A percentile compares a stretch with the other conserved stretches of the same genome.
Conservation (phyloP, 257 asterid species). For the Knoxia roxburghii region DNA sequence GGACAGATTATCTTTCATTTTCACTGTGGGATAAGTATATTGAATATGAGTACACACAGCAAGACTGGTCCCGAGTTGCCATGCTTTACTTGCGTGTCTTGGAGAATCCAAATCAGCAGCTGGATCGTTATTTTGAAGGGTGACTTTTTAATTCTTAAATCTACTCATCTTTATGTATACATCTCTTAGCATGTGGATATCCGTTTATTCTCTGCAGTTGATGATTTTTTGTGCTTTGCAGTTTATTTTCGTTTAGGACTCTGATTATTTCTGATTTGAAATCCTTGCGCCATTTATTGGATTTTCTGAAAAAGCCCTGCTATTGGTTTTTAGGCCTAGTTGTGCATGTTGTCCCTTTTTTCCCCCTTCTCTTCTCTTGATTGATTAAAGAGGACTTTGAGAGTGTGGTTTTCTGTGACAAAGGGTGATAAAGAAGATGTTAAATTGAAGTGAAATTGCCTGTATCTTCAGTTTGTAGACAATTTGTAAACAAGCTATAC, state of each 20-base stretch:
- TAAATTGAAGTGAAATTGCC: background rate
- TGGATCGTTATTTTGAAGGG: conserved; percentile 98
- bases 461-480: no score
- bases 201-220: no score
- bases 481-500: background rate
- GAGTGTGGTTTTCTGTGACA: background rate
- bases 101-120: conserved; percentile 88
- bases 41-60: conserved; percentile 83
- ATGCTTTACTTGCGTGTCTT: conserved; percentile 72
- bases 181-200: background rate
- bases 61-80: conserved; percentile 84
- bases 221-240: background rate
- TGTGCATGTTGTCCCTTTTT: background rate
- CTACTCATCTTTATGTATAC: background rate
- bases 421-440: background rate
- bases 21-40: conserved; percentile 97
- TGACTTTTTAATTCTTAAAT: conserved; percentile 24
- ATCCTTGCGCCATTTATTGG: background rate
- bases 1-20: conserved; percentile 85
- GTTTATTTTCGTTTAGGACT: background rate
- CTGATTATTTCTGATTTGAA: background rate
- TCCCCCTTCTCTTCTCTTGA: background rate
- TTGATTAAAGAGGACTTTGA: background rate
- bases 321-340: background rate
- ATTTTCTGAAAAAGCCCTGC: background rate